These are phyloP conservation scores for Corynascus novoguineensis DNA, from an alignment of 495 filamentous ascomycete genomes.

Conservation along the genomic window DNA sequence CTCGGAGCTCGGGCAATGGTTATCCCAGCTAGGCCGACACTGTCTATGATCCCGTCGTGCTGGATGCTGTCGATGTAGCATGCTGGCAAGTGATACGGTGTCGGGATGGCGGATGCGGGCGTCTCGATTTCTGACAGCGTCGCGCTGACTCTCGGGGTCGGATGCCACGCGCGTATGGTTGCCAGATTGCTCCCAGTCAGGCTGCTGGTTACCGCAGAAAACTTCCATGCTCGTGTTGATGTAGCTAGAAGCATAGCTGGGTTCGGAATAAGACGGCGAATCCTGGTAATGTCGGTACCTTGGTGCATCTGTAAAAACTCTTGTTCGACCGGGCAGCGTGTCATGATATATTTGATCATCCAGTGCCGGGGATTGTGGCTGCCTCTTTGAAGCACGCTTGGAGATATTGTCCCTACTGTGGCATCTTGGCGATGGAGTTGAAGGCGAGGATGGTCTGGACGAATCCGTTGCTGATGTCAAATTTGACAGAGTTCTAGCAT, in stretches of 20 bases:
- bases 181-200: neutral
- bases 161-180: neutral
- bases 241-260: neutral
- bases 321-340: neutral
- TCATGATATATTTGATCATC: neutral
- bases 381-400: neutral
- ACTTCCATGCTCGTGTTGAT: constrained; percentile 5
- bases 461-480: neutral
- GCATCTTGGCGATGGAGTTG: neutral
- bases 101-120: neutral
- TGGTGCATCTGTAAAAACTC: neutral
- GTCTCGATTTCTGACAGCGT: neutral
- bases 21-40: no score
- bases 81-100: neutral
- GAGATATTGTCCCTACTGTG: neutral
- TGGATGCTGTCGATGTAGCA: neutral
- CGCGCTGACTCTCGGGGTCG: neutral
- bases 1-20: constrained; percentile 8
- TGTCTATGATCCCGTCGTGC: no score
- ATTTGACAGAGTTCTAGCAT: constrained; percentile 4
- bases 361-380: neutral
- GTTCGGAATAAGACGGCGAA: neutral
- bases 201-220: neutral
- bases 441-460: neutral
- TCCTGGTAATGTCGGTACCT: neutral